Base-by-base conservation (phyloP, 1,284 basidiomycete species). In the Hymenochaete sp. region DNA sequence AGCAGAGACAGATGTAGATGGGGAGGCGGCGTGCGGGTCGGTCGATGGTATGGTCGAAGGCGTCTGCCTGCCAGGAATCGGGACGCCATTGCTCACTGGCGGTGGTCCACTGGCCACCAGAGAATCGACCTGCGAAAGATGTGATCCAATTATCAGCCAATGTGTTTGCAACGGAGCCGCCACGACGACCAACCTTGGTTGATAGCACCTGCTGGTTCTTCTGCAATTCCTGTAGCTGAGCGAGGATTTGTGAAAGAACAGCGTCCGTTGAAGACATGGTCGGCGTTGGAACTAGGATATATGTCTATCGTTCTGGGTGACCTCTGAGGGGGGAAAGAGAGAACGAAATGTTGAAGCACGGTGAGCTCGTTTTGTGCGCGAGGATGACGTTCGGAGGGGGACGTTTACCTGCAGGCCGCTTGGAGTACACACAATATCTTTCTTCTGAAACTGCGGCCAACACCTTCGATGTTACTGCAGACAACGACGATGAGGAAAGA, bases 121-220 rank as follows among this genome's bases (percentile, higher is more conserved):
- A 43, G 37, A 57, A 55, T 22, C 61, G 53, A 13, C 51, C 53
- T 35, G 56, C 56, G 22, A 46, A 31, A 58, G 49, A 32, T 19
- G 41, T 16, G 28, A 44, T 7, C 10, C 10, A 8, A 31, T 13
- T 8, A 22, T 24, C 29, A 33, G 21, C 18, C 29, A 16, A n/a
- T 14, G 45, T 42, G 11, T 42, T 29, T 18, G 33, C 25, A 27
- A 31, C 11, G 9, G 7, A 10, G 24, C 9, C n/a, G 19, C 26
- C 3, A 18, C 29, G 10, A 14, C 8, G 59, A n/a, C 63, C 33
- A 53, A 82, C 84, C 71, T 87, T 84, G 21, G 80, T 77, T 54
- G 85, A 77, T 49, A 88, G 65, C 0, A 75, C 69, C 62, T 86
- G 80, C 59, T 88, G 84, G 41, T 75, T 76, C 44, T 79, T 62